Conservation (phyloP, 1,139 yeast genomes). For the Geotrichum phurueaensis region DNA sequence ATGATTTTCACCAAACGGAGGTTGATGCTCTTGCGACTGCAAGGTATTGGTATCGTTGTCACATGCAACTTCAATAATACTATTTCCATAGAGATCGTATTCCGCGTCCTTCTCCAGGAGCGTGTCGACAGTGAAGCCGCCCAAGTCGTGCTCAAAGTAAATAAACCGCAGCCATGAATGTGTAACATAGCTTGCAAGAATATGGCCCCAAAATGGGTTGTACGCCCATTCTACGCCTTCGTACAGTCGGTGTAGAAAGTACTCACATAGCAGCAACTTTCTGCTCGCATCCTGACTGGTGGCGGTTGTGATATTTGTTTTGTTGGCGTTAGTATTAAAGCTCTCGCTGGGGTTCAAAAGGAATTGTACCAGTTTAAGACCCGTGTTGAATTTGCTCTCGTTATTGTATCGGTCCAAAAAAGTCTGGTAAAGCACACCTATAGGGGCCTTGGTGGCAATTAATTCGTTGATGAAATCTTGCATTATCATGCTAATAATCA, state of each 20-base stretch:
- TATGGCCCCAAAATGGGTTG: neutral
- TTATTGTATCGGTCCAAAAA: slow-evolving; percentile 5
- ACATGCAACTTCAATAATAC: neutral
- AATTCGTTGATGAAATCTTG: slow-evolving; percentile 10
- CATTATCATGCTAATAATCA: neutral
- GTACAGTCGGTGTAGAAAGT: neutral
- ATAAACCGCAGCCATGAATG: neutral
- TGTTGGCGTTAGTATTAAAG: neutral
- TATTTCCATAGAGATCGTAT: neutral
- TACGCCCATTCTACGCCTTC: neutral
- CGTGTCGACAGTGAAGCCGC: neutral
- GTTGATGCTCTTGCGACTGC: neutral
- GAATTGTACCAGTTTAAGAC: neutral
- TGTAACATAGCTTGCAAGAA: neutral
- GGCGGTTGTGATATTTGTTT: neutral
- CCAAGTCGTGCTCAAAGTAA: neutral
- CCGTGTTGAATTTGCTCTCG: neutral
- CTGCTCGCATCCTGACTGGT: neutral
- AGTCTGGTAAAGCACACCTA: slow-evolving; percentile 14
- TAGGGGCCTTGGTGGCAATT: slow-evolving; percentile 12
- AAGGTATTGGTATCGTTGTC: neutral
- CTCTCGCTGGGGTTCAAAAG: neutral
- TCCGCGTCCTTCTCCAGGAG: neutral
- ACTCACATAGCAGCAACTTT: neutral
- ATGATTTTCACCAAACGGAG: neutral